A percentile compares a stretch with the other conserved stretches of the same genome.
phyloP scores from a whole-genome alignment of 108 stramenopile species.

The Epithemia pelagica region DNA sequence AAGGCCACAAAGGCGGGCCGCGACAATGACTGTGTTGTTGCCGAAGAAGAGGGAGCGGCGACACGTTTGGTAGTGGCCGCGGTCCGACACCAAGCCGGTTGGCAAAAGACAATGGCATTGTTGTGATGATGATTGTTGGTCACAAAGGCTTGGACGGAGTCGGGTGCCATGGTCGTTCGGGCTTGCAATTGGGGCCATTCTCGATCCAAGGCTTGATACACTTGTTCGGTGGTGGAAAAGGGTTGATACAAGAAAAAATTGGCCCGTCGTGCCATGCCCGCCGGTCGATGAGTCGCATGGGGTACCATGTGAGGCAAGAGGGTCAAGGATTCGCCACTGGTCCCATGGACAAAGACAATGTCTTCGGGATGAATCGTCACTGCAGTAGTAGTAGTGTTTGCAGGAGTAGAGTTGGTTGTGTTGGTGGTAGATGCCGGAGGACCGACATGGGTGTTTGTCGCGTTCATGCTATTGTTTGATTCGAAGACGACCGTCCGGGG shows the following conservation, averaged over 20 bases:
- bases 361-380: neutral
- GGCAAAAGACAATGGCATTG: neutral
- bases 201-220: neutral
- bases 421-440: too few relatives aligned
- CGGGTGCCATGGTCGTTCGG: neutral
- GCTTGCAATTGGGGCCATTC: neutral
- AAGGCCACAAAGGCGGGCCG: neutral
- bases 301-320: neutral
- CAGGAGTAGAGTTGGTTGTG: too few relatives aligned
- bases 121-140: too few relatives aligned
- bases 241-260: conserved; percentile 1
- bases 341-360: neutral
- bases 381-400: too few relatives aligned
- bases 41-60: neutral
- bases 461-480: too few relatives aligned
- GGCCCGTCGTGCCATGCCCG: neutral
- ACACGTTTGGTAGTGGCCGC: too few relatives aligned
- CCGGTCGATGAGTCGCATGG: neutral
- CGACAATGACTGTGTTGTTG: neutral
- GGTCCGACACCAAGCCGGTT: neutral
- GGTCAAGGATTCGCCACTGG: neutral
- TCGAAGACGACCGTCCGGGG: too few relatives aligned
- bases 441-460: too few relatives aligned
- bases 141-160: neutral
- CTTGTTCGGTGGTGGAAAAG: neutral